These are phyloP conservation scores for Malassezia nana DNA, from an alignment of 1,284 basidiomycete genomes.

Conservation along the genomic window DNA sequence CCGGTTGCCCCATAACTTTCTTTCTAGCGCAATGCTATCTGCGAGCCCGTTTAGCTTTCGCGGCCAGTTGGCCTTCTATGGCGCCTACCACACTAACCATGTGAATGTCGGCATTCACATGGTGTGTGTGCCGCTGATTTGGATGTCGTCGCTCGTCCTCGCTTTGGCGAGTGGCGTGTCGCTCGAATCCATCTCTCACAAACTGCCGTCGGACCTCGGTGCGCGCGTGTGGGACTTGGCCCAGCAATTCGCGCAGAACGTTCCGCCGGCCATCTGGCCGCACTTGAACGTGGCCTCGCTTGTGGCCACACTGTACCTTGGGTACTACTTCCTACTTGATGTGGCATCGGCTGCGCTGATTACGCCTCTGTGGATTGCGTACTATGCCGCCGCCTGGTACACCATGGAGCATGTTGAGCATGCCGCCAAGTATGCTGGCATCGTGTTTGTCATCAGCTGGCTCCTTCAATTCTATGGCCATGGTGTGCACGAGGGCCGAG, in stretches of 20 bases:
- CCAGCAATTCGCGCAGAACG: neutral
- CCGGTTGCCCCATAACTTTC: neutral
- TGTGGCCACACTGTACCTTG: constrained; percentile 18
- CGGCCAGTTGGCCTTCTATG: constrained; percentile 38
- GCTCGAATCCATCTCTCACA: neutral
- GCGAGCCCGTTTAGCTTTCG: constrained; percentile 28
- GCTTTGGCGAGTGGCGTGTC: neutral
- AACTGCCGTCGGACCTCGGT: neutral
- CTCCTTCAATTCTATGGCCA: constrained; percentile 39
- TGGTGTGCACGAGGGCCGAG: constrained; percentile 34
- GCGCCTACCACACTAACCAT: constrained; percentile 35
- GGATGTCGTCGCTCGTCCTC: constrained; percentile 16
- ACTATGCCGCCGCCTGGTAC: constrained; percentile 19
- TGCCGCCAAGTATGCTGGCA: constrained; percentile 19
- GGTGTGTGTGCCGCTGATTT: constrained; percentile 35
- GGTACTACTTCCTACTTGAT: constrained; percentile 34
- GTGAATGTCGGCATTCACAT: constrained; percentile 41
- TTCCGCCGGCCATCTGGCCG: constrained; percentile 2
- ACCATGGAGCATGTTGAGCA: constrained; percentile 19
- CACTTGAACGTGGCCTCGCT: constrained; percentile 11
- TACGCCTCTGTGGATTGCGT: constrained; percentile 25
- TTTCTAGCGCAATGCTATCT: constrained; percentile 20
- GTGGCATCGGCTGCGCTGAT: constrained; percentile 23
- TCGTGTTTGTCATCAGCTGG: constrained; percentile 27
- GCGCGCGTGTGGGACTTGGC: neutral